phyloP scores from a whole-genome alignment of 1,284 basidiomycete genomes.

The Serendipita sp. region DNA sequence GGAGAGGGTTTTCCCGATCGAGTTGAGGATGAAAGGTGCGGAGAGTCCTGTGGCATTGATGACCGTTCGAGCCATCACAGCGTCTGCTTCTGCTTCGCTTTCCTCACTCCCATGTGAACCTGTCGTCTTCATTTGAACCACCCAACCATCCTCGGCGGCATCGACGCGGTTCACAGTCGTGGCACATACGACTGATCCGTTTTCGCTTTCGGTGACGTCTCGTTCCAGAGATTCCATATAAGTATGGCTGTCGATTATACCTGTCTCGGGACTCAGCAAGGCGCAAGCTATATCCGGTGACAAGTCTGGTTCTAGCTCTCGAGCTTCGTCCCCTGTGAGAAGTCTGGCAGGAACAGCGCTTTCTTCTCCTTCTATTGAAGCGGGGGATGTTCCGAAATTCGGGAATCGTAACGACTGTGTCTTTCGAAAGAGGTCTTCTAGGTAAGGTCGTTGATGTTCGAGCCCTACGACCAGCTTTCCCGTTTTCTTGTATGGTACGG shows the following conservation, averaged over 20 bases:
- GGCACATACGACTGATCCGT: slow-evolving; percentile 64
- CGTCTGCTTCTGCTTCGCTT: slow-evolving; percentile 37
- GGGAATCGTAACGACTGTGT: slow-evolving; percentile 41
- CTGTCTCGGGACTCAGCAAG: slow-evolving; percentile 75
- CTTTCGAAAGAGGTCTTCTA: slow-evolving; percentile 55
- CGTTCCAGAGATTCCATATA: slow-evolving; percentile 68
- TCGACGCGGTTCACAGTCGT: slow-evolving; percentile 86
- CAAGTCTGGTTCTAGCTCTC: slow-evolving; percentile 70
- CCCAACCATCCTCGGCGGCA: slow-evolving; percentile 49
- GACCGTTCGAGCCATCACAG: slow-evolving; percentile 70
- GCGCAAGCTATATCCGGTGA: slow-evolving; percentile 57
- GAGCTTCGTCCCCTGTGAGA: slow-evolving; percentile 58
- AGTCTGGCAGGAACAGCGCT: slow-evolving; percentile 50
- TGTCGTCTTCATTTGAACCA: slow-evolving; percentile 40
- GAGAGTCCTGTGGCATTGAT: slow-evolving; percentile 69
- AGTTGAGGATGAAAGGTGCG: background rate
- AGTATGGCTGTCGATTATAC: slow-evolving; percentile 80
- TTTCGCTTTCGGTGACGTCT: slow-evolving; percentile 59
- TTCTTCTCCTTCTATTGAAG: slow-evolving; percentile 6
- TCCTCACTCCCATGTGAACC: slow-evolving; percentile 30
- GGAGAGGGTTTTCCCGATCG: slow-evolving; percentile 21
- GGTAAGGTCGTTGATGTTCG: slow-evolving; percentile 49
- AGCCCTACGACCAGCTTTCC: slow-evolving; percentile 83
- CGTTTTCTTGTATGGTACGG: slow-evolving; percentile 57
- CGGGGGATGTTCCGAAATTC: slow-evolving; percentile 12